Base-by-base conservation (phyloP, 164 flowering plant species). In the Berberis vulgaris region DNA sequence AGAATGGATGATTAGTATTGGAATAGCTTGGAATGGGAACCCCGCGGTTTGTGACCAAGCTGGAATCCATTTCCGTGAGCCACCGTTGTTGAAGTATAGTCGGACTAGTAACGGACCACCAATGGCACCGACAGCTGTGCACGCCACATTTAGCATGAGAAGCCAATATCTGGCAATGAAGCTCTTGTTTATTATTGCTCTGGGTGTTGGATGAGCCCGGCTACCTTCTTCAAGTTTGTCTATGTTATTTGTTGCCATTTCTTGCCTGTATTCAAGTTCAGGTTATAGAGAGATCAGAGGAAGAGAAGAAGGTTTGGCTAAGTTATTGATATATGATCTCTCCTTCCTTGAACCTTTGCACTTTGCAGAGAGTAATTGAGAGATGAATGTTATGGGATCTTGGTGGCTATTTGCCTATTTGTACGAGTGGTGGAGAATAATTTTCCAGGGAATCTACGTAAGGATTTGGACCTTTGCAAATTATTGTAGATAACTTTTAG, bases 61-160 rank as follows among this genome's bases (percentile, higher is more conserved):
- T 8, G 8, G 49, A 5, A 50, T 9, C 2, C 54, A 50, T 50
- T 50, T 50, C 11, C 11, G 7, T 3, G 54, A 8, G 68, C 86
- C 86, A 54, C 89, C 87, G 43, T 70, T 78, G 61, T 80, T 6
- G 78, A 74, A 85, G 72, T 85, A 81, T 43, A 81, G 78, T 6
- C 87, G 84, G 73, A 74, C 61, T 3, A 83, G 42, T 2, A 83
- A 59, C 0, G 87, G 87, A 4, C 81, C 82, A 4, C 54, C 54
- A 9, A 50, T 9, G 8, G 54, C 12, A 3, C 54, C 11, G 0
- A 50, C 54, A 8, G 54, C 54, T 5, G 9, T 5, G 11, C 54
- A 50, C 12, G 54, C 54, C 8, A 6, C 2, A 9, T 50, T 50
- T 9, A 50, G 9, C 3, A 50, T 3, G 9, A 50, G 54, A 50